These are phyloP conservation scores for Brassica juncea DNA, from an alignment of 345 rosid genomes.

Conservation along the genomic window DNA sequence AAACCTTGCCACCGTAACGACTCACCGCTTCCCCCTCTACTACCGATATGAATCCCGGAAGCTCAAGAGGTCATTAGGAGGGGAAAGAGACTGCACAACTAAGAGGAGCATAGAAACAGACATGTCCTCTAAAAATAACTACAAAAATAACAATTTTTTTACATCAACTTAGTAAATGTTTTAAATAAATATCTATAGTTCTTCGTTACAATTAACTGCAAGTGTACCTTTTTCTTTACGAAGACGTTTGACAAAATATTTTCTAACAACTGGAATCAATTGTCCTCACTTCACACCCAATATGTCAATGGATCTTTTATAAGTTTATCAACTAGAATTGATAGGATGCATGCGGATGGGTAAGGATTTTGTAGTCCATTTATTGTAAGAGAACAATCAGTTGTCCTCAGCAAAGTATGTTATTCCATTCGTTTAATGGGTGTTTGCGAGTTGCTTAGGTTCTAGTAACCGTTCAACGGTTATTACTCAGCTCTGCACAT, in stretches of 20 bases:
- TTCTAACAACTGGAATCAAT: neutral
- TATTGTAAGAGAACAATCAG: neutral
- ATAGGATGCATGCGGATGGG: neutral
- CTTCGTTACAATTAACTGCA: neutral
- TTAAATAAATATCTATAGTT: neutral
- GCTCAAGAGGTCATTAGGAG: too few relatives aligned
- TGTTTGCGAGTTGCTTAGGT: neutral
- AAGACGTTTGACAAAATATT: neutral
- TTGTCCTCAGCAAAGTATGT: neutral
- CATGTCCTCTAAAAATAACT: neutral
- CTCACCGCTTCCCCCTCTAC: neutral
- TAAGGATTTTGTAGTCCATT: neutral
- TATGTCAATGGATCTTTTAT: neutral
- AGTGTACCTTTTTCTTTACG: neutral
- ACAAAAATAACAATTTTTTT: neutral
- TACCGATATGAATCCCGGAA: too few relatives aligned
- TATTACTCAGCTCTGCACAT: neutral
- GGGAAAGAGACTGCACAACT: too few relatives aligned
- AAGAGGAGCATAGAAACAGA: too few relatives aligned
- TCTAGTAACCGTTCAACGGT: neutral
- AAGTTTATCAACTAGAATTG: neutral
- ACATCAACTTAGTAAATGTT: neutral
- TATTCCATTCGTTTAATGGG: neutral
- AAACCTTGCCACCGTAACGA: neutral
- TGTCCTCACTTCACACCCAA: neutral